phyloP scores from a whole-genome alignment of 2,329 filamentous ascomycete species.

The Colletotrichum destructivum region DNA sequence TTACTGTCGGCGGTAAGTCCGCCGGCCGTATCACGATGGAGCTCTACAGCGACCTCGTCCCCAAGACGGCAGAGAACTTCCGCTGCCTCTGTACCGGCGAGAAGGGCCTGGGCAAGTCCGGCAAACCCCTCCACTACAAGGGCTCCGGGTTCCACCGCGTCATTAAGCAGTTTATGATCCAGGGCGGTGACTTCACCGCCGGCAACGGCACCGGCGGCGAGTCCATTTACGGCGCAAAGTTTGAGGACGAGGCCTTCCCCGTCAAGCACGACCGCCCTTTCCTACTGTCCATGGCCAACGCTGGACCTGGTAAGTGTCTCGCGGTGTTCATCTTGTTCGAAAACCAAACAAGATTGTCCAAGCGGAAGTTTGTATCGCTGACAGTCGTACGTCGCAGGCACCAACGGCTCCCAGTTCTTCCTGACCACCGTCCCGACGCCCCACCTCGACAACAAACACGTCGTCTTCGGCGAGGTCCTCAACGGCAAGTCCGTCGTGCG shows the following conservation, averaged over 20 bases:
- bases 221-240: slow-evolving; percentile 97
- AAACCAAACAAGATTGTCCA: not conserved
- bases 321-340: not conserved
- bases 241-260: slow-evolving; percentile 96
- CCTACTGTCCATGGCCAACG: slow-evolving; percentile 97
- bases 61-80: slow-evolving; percentile 98
- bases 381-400: slow-evolving; percentile 66
- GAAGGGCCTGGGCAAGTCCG: slow-evolving; percentile 85
- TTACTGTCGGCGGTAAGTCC: slow-evolving; percentile 81
- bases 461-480: slow-evolving; percentile 95
- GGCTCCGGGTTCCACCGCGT: slow-evolving; percentile 94
- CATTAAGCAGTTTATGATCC: slow-evolving; percentile 99
- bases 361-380: not conserved
- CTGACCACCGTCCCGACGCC: slow-evolving; percentile 95
- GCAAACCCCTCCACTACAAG: slow-evolving; percentile 94
- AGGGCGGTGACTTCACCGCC: slow-evolving; percentile 96
- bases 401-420: slow-evolving; percentile 99
- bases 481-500: slow-evolving; percentile 93
- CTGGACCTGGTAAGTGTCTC: slow-evolving; percentile 80
- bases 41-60: slow-evolving; percentile 83
- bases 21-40: slow-evolving; percentile 89
- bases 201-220: slow-evolving; percentile 97
- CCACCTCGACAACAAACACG: slow-evolving; percentile 96
- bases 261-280: slow-evolving; percentile 94
- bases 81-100: slow-evolving; percentile 94